Evolutionary conservation across 208 protist genomes (phyloP), one percentile per base, ranked within the genome.

Genomic region (Endotrypanum monterogeii): DNA sequence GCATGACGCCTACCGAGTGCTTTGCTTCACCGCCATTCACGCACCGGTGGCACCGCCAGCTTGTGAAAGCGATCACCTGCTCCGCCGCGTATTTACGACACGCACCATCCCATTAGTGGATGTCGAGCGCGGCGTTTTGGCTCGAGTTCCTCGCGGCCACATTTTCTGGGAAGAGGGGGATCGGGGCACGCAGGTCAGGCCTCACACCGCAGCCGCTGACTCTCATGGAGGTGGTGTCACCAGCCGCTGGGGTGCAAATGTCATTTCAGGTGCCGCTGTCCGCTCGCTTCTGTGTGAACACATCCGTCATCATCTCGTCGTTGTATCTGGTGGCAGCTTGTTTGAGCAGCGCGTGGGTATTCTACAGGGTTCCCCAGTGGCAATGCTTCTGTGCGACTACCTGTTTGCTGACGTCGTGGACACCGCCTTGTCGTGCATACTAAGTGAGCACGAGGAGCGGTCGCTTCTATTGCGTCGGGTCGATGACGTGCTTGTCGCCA

Each of bases 401-500:
- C 71, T 96, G 41, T 73, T 96, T 50, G 57, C 63, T 20, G 18
- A 72, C n/a, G 44, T 52, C 11, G 76, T 88, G 28, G 84, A 89
- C 35, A 68, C 67, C 23, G 48, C 35, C n/a, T 61, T 83, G 25
- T 73, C 73, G 25, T 3, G 54, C 23, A 55, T 83, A 32, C 78
- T 83, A 37, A 61, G 73, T 68, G 73, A 74, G 55, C 82, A 88
- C 72, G 58, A 79, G 32, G 86, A 86, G 73, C 82, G 83, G 39
- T 73, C 88, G 16, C 41, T 92, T 57, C 66, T 91, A 58, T 71
- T 94, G 35, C 84, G 91, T 11, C 91, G 91, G 28, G 87, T 95
- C 18, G 91, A 95, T 70, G 91, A 95, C 71, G 79, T 95, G 51
- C 71, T 95, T 20, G 77, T 95, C 48, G 82, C 86, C 39, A 90